Base-by-base conservation (phyloP, 2,329 filamentous ascomycete species). In the Stagonosporopsis tanaceti region DNA sequence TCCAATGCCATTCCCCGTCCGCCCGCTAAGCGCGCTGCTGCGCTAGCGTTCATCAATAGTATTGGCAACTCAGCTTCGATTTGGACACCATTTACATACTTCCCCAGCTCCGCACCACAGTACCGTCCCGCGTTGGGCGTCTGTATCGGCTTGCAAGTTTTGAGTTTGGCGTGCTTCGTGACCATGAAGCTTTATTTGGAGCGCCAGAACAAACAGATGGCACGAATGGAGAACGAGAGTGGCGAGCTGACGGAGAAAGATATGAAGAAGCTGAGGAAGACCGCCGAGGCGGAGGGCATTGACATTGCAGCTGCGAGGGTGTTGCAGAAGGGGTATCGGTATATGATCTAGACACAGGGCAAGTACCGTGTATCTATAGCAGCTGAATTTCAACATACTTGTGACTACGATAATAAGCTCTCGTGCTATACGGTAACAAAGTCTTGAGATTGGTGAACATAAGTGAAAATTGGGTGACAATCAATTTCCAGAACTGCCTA, bases 271-370 rank as follows among this genome's bases (percentile, higher is more conserved):
- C 63, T 86, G 65, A 73, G 80, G 66, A 78, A 78, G 64, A 84
- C 82, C 17, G 83, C 82, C 0, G 79, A 84, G 58, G 60, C 81
- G 20, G 82, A 85, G 65, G 81, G 81, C 0, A 79, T 85, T 40
- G 78, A 80, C 58, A 61, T 85, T 54, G 79, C 77, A 0, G 77
- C 79, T 11, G 83, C 84, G 34, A 76, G 83, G 50, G 70, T 72
- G 47, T 59, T 84, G 71, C 83, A 85, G 70, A 83, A 82, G 73
- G 84, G 83, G 1, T 86, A 84, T 70, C 73, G 84, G 30, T 86
- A 82, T 64, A 77, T 81, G 61, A 72, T 82, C 50, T 83, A 66
- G 32, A 20, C 42, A 9, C 12, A 12, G 12, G 15, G 15, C 32
- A 34, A 34, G 32, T 5, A 14, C 12, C 4, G 3, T n/a, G 32